Evolutionary conservation across 352 stramenopile species (phyloP).

Genomic region (Pilasporangium apinafurcum): DNA sequence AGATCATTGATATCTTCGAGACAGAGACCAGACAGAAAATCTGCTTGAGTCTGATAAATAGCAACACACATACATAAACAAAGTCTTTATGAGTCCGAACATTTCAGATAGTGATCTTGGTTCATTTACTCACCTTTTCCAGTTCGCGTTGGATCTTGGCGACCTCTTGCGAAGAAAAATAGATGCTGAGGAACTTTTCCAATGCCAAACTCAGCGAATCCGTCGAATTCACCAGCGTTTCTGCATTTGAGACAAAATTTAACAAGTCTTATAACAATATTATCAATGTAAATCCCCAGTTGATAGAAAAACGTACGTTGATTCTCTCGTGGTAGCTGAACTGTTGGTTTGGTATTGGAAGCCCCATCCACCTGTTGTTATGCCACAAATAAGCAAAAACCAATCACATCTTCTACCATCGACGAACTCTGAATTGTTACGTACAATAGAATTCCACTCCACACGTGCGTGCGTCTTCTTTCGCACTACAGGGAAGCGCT

Average conservation of each 20-base stretch:
- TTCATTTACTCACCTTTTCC: conserved; percentile 31
- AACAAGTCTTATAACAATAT: not conserved
- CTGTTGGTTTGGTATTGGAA: too few relatives aligned
- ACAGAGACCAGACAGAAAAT: conserved; percentile 52
- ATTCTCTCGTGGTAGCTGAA: too few relatives aligned
- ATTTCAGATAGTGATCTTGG: not conserved
- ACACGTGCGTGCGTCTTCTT: conserved; percentile 74
- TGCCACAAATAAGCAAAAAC: too few relatives aligned
- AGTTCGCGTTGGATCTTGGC: conserved; percentile 53
- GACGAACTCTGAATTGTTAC: too few relatives aligned
- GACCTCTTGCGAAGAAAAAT: conserved; percentile 57
- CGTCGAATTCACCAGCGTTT: conserved; percentile 20
- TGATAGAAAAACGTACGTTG: conserved; percentile 4
- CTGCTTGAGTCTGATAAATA: conserved; percentile 24
- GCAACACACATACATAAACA: conserved; percentile 3
- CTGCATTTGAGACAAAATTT: not conserved
- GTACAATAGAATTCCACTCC: conserved; percentile 73
- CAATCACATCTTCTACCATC: not conserved
- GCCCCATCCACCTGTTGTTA: too few relatives aligned
- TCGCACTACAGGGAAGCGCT: conserved; percentile 71
- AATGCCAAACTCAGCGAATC: conserved; percentile 42
- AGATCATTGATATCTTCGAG: conserved; percentile 70
- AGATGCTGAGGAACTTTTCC: conserved; percentile 56
- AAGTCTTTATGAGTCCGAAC: not conserved
- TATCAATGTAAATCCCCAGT: not conserved